Evolutionary conservation across 2,329 filamentous ascomycete genomes (phyloP), one percentile per base, ranked within the genome.

Genomic region (Blumeriella jaapii): DNA sequence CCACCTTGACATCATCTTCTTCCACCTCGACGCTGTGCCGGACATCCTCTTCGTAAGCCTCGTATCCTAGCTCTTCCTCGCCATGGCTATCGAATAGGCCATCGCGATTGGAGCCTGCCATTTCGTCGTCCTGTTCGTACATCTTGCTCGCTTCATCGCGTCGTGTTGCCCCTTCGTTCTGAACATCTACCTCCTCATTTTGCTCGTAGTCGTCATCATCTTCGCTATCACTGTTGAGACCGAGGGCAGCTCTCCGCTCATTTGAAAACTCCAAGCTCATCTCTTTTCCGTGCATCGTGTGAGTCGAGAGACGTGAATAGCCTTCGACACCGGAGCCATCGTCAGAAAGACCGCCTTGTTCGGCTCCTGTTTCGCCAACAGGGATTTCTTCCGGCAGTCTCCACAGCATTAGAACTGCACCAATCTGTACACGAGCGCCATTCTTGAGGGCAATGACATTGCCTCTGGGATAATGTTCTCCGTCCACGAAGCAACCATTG

Each of bases 211-310:
- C 19, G 7, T 37, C 35, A 13, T 3, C 16, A 5, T 47, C 43
- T 13, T 49, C 51, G 12, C 38, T 37, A 29, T 49, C 38, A 27
- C 47, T 41, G 15, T 46, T 50, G 8, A 43, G 41, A 24, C 71
- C 26, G 68, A 63, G 25, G 60, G 54, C 72, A 38, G 68, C 64
- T 25, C 71, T 70, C 40, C 71, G 65, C 0, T 69, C 67, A 51
- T 72, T 69, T 50, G 80, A 75, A 48, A 83, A 83, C 36, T 78
- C 75, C 42, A 82, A 78, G 54, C 77, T 82, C 75, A 83, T 83
- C 45, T 77, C 69, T 52, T 78, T 78, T 36, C 72, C 72, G 15
- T 17, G 14, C 16, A 29, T 17, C 6, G 23, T 19, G 10, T 29
- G 29, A 3, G 12, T 24, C 13, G 25, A 6, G 16, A 30, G 12